Percentiles rank a stretch among this genome's conserved stretches.
Evolutionary conservation across 2,329 filamentous ascomycete species (phyloP).

Genomic region (Achaetomium macrosporum): DNA sequence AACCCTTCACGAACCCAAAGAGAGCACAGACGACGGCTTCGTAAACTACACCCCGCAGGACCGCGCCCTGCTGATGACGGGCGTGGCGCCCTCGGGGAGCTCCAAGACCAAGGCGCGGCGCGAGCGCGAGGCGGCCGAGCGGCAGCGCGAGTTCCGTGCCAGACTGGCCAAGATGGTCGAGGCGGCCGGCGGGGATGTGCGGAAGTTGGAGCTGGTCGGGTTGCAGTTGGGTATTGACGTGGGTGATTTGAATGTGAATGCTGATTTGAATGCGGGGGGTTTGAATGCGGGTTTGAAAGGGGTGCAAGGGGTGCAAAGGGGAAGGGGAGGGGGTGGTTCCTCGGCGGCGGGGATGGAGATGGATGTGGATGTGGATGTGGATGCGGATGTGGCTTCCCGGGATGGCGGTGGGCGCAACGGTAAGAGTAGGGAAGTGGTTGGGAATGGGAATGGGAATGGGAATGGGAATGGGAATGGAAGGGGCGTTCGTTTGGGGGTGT

Average conservation of each 20-base stretch:
- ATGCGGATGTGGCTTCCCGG: no score
- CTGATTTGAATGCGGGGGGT: background rate
- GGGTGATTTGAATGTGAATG: background rate
- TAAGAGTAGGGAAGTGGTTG: background rate
- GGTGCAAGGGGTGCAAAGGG: background rate
- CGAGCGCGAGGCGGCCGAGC: conserved; percentile 81
- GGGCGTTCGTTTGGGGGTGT: background rate
- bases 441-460: background rate
- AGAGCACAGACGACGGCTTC: conserved; percentile 49
- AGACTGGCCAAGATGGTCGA: conserved; percentile 63
- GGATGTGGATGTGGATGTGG: background rate
- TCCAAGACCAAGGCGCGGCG: conserved; percentile 91
- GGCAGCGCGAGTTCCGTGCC: conserved; percentile 61
- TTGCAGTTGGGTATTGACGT: background rate
- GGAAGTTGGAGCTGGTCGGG: conserved; percentile 40
- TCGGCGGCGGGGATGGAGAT: background rate
- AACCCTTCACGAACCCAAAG: background rate
- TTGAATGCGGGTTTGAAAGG: background rate
- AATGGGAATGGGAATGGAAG: background rate
- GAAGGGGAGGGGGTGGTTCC: background rate
- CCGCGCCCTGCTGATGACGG: conserved; percentile 70
- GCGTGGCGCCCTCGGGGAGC: conserved; percentile 85
- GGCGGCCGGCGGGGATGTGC: conserved; percentile 64
- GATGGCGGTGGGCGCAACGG: background rate
- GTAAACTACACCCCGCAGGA: conserved; percentile 88